These are phyloP conservation scores for Metarhizium brunneum DNA, from an alignment of 2,329 filamentous ascomycete species.

Conservation along the genomic window DNA sequence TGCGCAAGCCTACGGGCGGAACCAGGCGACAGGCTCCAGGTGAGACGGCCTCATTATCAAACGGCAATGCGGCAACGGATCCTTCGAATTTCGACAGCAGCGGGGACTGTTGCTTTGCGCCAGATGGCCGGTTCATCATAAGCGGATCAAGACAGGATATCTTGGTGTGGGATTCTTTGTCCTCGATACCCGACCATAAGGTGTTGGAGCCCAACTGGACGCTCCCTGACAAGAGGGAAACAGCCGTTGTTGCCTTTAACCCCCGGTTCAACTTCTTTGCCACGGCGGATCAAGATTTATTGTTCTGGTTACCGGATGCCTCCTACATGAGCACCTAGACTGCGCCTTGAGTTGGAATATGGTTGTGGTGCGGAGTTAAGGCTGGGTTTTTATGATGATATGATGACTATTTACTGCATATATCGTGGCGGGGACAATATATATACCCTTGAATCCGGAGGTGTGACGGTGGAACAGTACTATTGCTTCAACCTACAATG, in stretches of 20 bases:
- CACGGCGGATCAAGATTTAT: constrained; percentile 74
- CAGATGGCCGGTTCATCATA: constrained; percentile 81
- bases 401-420: neutral
- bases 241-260: constrained; percentile 76
- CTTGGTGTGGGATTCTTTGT: constrained; percentile 76
- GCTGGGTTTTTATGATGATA: neutral
- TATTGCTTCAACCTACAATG: neutral
- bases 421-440: neutral
- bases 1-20: constrained; percentile 48
- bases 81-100: constrained; percentile 41
- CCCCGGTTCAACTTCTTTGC: constrained; percentile 88
- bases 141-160: constrained; percentile 69
- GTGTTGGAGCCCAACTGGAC: constrained; percentile 54
- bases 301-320: constrained; percentile 70
- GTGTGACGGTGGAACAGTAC: neutral
- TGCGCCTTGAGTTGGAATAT: neutral
- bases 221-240: constrained; percentile 57
- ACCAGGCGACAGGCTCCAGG: constrained; percentile 44
- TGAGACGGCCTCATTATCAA: constrained; percentile 27
- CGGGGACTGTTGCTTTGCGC: constrained; percentile 80
- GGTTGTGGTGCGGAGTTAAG: neutral
- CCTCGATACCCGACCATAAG: constrained; percentile 43
- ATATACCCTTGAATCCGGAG: neutral
- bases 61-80: constrained; percentile 22
- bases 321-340: constrained; percentile 19